A percentile compares a stretch with the other conserved stretches of the same genome.
Conservation (phyloP, 164 flowering plant species). For the Akebia trifoliata region DNA sequence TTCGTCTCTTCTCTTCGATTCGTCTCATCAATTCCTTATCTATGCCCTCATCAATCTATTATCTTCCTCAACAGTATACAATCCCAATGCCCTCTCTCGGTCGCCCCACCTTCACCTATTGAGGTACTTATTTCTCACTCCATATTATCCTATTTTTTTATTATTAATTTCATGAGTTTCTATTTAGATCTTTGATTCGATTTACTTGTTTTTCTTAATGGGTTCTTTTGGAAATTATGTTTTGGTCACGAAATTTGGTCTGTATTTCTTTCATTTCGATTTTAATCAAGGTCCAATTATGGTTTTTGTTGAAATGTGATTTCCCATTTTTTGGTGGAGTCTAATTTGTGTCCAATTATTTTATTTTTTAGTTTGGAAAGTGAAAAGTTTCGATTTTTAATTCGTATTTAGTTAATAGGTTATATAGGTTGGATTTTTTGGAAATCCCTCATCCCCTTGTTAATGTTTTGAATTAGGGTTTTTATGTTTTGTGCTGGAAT, state of each 20-base stretch:
- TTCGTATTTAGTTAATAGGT: neutral
- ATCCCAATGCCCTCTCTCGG: slow-evolving; percentile 2
- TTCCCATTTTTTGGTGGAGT: no score
- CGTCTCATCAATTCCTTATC: neutral
- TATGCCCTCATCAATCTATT: slow-evolving; percentile 5
- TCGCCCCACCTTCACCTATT: neutral
- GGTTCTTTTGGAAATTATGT: neutral
- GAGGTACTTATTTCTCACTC: neutral
- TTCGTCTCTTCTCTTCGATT: slow-evolving; percentile 3
- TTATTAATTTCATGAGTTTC: neutral
- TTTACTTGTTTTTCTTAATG: neutral
- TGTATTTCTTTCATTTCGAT: neutral
- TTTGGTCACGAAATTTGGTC: neutral
- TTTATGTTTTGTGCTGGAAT: no score
- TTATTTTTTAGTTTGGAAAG: no score
- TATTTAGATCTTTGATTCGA: neutral
- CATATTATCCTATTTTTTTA: neutral
- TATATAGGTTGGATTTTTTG: no score
- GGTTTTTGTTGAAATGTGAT: no score
- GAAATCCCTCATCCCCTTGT: no score
- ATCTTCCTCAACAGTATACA: neutral
- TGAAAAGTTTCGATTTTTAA: neutral
- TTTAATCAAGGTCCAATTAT: neutral
- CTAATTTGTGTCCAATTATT: no score
- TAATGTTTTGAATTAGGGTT: no score